Evolutionary conservation across 257 asterid genomes (phyloP).

Genomic region (Linaria vulgaris): DNA sequence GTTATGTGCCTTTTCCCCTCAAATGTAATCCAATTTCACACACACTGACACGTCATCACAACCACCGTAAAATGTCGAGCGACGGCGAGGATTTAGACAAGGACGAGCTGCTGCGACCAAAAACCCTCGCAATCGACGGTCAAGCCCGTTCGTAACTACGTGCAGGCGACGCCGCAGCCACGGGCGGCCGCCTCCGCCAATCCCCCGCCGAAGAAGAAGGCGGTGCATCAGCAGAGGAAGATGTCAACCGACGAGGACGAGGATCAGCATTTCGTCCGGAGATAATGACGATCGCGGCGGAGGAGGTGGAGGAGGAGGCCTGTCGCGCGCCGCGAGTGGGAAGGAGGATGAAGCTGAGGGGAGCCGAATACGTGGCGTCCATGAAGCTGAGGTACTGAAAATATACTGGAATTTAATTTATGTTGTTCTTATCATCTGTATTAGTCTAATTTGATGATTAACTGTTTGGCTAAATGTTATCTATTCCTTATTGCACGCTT

Average conservation of each 20-base stretch:
- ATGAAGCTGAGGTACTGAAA: constrained; percentile 74
- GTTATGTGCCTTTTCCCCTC: too few relatives aligned
- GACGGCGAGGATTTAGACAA: constrained; percentile 80
- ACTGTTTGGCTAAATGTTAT: background rate
- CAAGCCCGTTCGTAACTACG: constrained; percentile 76
- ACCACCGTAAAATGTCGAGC: constrained; percentile 61
- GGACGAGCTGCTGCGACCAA: constrained; percentile 82
- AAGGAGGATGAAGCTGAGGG: constrained; percentile 84
- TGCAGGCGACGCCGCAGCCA: constrained; percentile 66
- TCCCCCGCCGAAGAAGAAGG: constrained; percentile 50
- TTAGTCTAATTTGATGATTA: constrained; percentile 10
- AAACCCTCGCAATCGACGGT: constrained; percentile 49
- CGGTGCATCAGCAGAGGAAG: constrained; percentile 35
- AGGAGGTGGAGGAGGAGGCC: constrained; percentile 49
- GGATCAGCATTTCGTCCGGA: constrained; percentile 96
- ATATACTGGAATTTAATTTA: too few relatives aligned
- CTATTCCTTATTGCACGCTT: constrained; percentile 3
- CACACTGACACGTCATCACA: too few relatives aligned
- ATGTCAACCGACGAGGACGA: constrained; percentile 68
- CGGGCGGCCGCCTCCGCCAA: constrained; percentile 34
- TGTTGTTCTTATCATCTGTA: too few relatives aligned
- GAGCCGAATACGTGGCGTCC: constrained; percentile 93
- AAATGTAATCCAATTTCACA: constrained; percentile 34
- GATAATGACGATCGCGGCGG: constrained; percentile 84
- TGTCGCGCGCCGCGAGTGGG: constrained; percentile 48